Percentiles rank a stretch among this genome's conserved stretches.
Evolutionary conservation across 148 eudicot genomes (phyloP).

Genomic region (Amaranthus palmeri): DNA sequence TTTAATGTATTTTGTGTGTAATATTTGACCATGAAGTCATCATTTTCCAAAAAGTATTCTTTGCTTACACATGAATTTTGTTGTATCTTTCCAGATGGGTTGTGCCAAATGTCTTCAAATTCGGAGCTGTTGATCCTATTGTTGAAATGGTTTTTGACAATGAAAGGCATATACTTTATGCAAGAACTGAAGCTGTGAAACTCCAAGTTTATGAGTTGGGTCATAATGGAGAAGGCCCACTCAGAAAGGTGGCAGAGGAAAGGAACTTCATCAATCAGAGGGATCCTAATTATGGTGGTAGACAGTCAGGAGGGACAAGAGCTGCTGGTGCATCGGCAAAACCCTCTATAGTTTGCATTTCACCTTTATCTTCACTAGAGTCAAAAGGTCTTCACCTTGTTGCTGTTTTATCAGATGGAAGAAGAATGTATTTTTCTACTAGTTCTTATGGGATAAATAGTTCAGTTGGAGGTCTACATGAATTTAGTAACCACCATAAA

Average conservation of each 20-base stretch:
- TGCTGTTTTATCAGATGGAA: constrained; percentile 93
- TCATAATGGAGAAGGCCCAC: constrained; percentile 74
- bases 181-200: constrained; percentile 91
- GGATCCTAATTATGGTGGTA: constrained; percentile 60
- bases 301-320: constrained; percentile 69
- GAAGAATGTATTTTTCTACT: constrained; percentile 92
- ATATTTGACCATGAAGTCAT: background rate
- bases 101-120: constrained; percentile 91
- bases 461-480: constrained; percentile 52
- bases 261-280: constrained; percentile 79
- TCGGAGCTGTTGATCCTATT: constrained; percentile 93
- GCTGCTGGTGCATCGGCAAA: constrained; percentile 55
- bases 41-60: background rate
- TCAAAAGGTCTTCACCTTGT: constrained; percentile 94
- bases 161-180: constrained; percentile 86
- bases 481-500: constrained; percentile 45
- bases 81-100: constrained; percentile 69
- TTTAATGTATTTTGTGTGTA: background rate
- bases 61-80: background rate
- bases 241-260: constrained; percentile 85
- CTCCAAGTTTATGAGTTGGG: constrained; percentile 84
- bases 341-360: constrained; percentile 71
- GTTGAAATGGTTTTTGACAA: constrained; percentile 94
- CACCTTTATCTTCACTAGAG: constrained; percentile 80
- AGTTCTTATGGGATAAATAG: constrained; percentile 60